Evolutionary conservation across 2,329 filamentous ascomycete species (phyloP), one percentile per base, ranked within the genome.

Genomic region (Periglandula ipomoeae): DNA sequence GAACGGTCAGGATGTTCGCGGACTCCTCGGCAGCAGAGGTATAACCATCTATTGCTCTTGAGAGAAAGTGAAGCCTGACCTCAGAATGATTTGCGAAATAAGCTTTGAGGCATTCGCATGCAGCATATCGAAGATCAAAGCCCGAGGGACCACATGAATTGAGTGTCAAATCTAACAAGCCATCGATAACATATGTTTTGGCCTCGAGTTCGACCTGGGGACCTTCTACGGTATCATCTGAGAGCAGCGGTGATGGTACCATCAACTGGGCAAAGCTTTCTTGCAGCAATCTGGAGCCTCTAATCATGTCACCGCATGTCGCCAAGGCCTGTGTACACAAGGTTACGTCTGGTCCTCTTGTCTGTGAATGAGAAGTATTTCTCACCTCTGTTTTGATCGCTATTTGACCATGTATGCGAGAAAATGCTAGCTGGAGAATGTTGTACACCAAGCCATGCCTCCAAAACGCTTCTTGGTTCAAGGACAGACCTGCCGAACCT

Each of bases 111-210:
- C 91, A 95, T 58, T 91, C 85, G 62, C 87, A 93, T 20, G 88
- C 89, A 19, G 91, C 87, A 59, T 89, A 79, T 22, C 93, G 83
- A 34, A 91, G 74, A 64, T 95, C 85, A 56, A 95, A 86, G 32
- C 86, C 74, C 46, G 82, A 76, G 19, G 79, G 68, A 0, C 82
- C 71, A 26, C 84, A 76, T 20, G 85, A 72, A 49, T 82, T 82
- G 8, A 98, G 72, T 0, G 85, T 83, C 39, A 96, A 71, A 57
- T 96, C 89, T 43, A 98, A 73, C 17, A 98, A 73, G 1, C 88
- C 93, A 65, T 97, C 91, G 59, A 98, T 95, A 26, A 98, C 89
- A 66, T 95, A 95, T 30, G 91, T 81, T 49, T 79, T 78, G 13
- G 74, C 69, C 9, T 74, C 65, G 10, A 23, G n/a, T n/a, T 73